Conservation (phyloP, 2,329 filamentous ascomycete species). For the Penicillium olsonii region DNA sequence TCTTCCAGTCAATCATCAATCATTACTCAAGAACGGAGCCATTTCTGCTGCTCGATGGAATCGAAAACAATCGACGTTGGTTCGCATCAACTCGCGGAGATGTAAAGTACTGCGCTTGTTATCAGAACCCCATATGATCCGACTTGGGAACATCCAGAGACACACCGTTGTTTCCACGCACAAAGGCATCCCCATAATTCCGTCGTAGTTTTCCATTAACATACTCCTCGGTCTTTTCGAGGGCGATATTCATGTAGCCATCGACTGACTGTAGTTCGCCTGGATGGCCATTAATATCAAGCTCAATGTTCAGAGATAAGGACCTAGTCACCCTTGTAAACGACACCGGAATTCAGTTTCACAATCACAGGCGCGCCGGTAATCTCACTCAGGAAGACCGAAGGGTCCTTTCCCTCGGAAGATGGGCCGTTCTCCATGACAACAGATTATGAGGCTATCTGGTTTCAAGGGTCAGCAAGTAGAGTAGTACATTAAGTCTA, state of each 20-base stretch:
- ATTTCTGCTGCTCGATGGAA: not conserved
- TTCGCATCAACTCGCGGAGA: slow-evolving; percentile 34
- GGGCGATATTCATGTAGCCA: slow-evolving; percentile 99
- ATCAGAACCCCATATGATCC: not conserved
- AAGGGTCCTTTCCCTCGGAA: slow-evolving; percentile 83
- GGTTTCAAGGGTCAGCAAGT: not conserved
- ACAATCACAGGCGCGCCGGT: slow-evolving; percentile 93
- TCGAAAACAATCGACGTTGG: not conserved
- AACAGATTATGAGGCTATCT: not conserved
- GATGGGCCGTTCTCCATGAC: slow-evolving; percentile 74
- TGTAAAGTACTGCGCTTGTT: slow-evolving; percentile 38
- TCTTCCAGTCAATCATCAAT: not conserved
- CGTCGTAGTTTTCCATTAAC: slow-evolving; percentile 81
- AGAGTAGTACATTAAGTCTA: not conserved
- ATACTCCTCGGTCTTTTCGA: slow-evolving; percentile 92
- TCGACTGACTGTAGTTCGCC: slow-evolving; percentile 96
- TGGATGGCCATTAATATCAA: slow-evolving; percentile 41
- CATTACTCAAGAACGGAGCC: not conserved
- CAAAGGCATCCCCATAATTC: slow-evolving; percentile 91
- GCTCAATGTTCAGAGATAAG: too few relatives aligned
- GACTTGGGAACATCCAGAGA: not conserved
- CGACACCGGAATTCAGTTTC: slow-evolving; percentile 96
- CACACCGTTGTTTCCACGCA: slow-evolving; percentile 91
- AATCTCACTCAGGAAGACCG: slow-evolving; percentile 89
- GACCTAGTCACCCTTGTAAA: slow-evolving; percentile 79